Base-by-base conservation (phyloP, 306 rosid species). In the Cicer judaicum region DNA sequence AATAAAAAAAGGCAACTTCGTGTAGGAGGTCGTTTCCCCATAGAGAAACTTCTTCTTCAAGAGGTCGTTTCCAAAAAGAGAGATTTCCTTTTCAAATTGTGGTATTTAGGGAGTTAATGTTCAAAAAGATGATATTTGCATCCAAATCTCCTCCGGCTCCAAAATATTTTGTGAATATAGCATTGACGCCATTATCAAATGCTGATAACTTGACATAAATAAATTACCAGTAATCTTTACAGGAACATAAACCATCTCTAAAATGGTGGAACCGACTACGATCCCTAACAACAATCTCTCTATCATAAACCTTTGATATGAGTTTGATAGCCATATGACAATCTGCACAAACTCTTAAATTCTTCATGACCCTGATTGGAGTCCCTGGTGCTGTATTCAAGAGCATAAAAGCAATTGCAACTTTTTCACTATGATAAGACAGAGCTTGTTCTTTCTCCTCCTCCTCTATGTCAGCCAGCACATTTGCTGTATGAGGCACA, bases 271-370 rank as follows among this genome's bases (percentile, higher is more conserved):
- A 84, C 69, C 88, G 78, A 77, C 88, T 82, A 24, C 82, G 78
- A 68, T 87, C 90, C 88, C 90, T 76, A 68, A 87, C 52, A 73
- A 82, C 67, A 64, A 84, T 84, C 76, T 87, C 86, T 70, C 88
- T 82, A 40, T 77, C 46, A 66, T 81, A 87, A 76, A 87, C 76
- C 81, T 84, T 87, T 8, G 90, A 84, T 81, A 87, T 65, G 56
- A 87, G 86, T 84, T 87, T 87, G 56, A 87, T 84, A n/a, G 90
- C 90, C 80, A 79, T 34, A 77, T 87, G 90, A 61, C 90, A 87
- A 77, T 87, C 90, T 73, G 83, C 83, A 77, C 88, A 84, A 29
- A 82, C 90, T 79, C 90, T 84, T 61, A 84, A 66, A 79, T 87
- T 87, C 75, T 87, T 87, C 12, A 79, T 38, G n/a, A 87, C 88